A percentile compares a stretch with the other conserved stretches of the same genome.
Evolutionary conservation across 768 basidiomycete genomes (phyloP).

Genomic region (Porphyrellus cyaneotinctus): DNA sequence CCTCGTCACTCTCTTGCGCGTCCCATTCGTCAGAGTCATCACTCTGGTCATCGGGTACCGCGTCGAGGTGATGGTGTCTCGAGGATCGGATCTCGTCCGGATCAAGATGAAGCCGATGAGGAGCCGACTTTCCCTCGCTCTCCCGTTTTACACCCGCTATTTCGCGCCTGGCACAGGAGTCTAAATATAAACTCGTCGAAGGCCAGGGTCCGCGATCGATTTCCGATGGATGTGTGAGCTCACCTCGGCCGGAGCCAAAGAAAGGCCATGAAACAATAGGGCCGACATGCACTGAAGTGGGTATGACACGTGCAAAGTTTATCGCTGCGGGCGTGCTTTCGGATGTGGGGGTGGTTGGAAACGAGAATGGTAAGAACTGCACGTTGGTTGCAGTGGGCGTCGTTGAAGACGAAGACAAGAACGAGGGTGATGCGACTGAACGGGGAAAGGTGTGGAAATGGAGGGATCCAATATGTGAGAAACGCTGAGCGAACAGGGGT

Average conservation of each 20-base stretch:
- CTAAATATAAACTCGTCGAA: constrained; percentile 54
- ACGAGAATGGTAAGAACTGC: constrained; percentile 20
- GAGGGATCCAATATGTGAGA: constrained; percentile 71
- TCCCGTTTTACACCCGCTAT: constrained; percentile 68
- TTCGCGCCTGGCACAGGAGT: constrained; percentile 69
- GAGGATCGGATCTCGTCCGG: constrained; percentile 72
- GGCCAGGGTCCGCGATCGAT: constrained; percentile 80
- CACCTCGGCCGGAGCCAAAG: constrained; percentile 80
- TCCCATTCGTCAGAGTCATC: constrained; percentile 80
- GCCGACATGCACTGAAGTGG: constrained; percentile 51
- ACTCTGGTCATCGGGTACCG: constrained; percentile 68
- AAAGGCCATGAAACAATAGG: constrained; percentile 90
- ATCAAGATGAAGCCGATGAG: constrained; percentile 75
- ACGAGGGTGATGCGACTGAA: constrained; percentile 17
- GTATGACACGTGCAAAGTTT: constrained; percentile 1
- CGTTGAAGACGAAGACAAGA: constrained; percentile 19
- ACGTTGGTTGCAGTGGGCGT: constrained; percentile 26
- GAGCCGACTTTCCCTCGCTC: constrained; percentile 71
- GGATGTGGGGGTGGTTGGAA: constrained; percentile 9
- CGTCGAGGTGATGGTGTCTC: constrained; percentile 62
- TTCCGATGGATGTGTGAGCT: constrained; percentile 61
- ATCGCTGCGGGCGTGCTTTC: constrained; percentile 1
- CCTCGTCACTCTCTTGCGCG: constrained; percentile 73
- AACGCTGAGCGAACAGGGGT: constrained; percentile 74
- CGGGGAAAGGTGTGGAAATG: constrained; percentile 37